Conservation (phyloP, 2,329 filamentous ascomycete species). For the Colletotrichum nymphaeae region DNA sequence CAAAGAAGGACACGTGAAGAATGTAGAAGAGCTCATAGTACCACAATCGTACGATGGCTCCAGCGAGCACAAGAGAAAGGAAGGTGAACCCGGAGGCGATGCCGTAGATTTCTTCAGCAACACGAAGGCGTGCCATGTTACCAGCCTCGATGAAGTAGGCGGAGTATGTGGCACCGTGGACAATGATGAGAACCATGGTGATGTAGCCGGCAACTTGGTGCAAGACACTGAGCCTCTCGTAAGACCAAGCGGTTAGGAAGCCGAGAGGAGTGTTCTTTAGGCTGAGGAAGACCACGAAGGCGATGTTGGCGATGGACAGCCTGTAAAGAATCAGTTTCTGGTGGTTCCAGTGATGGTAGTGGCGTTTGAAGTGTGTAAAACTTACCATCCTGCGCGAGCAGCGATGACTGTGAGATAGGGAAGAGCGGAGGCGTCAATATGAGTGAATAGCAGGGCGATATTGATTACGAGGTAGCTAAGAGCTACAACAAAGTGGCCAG, state of each 20-base stretch:
- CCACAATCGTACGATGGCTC: slow-evolving; percentile 55
- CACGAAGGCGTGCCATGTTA: slow-evolving; percentile 46
- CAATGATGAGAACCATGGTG: slow-evolving; percentile 56
- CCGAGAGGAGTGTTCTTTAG: slow-evolving; percentile 68
- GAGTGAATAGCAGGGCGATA: slow-evolving; percentile 45
- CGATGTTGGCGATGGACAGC: slow-evolving; percentile 58
- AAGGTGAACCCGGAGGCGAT: slow-evolving; percentile 61
- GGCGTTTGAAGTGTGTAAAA: not conserved
- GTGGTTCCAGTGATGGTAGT: not conserved
- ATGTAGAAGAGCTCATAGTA: slow-evolving; percentile 69
- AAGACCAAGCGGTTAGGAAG: slow-evolving; percentile 64
- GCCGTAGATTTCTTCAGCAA: slow-evolving; percentile 55
- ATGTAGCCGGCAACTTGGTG: slow-evolving; percentile 65
- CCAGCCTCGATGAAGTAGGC: slow-evolving; percentile 50
- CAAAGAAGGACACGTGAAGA: slow-evolving; percentile 61
- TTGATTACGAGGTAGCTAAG: slow-evolving; percentile 48
- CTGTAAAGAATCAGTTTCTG: slow-evolving; percentile 38
- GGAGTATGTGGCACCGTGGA: slow-evolving; percentile 59
- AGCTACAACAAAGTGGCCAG: slow-evolving; percentile 46
- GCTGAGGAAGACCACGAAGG: slow-evolving; percentile 64
- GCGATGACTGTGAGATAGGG: slow-evolving; percentile 47
- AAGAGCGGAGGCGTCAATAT: slow-evolving; percentile 46
- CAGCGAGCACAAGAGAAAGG: slow-evolving; percentile 55
- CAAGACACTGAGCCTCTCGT: slow-evolving; percentile 69
- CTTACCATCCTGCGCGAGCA: slow-evolving; percentile 52